Evolutionary conservation across 164 flowering plant genomes (phyloP), one percentile per base, ranked within the genome.

Genomic region (Chloranthus sessilifolius): DNA sequence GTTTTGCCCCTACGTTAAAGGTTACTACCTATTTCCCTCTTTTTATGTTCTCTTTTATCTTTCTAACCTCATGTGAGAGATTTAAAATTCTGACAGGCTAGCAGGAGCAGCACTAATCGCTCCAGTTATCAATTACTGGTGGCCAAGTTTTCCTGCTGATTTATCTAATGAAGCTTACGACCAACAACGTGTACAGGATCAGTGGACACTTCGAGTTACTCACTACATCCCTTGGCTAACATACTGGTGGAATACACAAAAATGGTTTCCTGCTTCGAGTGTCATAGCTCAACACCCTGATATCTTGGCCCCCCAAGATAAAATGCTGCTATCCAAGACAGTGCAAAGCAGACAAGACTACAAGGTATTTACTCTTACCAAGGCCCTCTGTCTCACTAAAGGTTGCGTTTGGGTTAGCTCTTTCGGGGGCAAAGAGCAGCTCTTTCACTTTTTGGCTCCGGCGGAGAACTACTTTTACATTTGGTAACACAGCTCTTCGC

Each of bases 211-310:
- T 16, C 59, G 85, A 26, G 76, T 83, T 26, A 63, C 68, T 56
- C 88, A 82, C 57, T 70, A 85, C 34, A 21, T 67, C 1, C 95
- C 95, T 1, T 81, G 85, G 81, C 80, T 86, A 2, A 72, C 74
- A 4, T 72, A 86, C 66, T 89, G 90, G 95, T 89, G 97, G 97
- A 79, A 75, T 68, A 80, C 89, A 27, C 95, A 82, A 40, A 83
- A 76, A 48, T 80, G 74, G 80, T 78, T 85, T 47, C 89, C 86
- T 9, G 16, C 61, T 28, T 73, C 75, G 0, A 69, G 72, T 62
- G 74, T 70, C 55, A 28, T 43, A 14, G 48, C 65, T 20, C 59
- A 45, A 8, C 59, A 20, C 38, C 62, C 60, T 37, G 65, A 53
- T 16, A 36, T 74, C 41, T 30, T 80, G 34, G 71, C 77, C 11